phyloP scores from a whole-genome alignment of 2,329 filamentous ascomycete genomes.

The Cladosporium sp. region DNA sequence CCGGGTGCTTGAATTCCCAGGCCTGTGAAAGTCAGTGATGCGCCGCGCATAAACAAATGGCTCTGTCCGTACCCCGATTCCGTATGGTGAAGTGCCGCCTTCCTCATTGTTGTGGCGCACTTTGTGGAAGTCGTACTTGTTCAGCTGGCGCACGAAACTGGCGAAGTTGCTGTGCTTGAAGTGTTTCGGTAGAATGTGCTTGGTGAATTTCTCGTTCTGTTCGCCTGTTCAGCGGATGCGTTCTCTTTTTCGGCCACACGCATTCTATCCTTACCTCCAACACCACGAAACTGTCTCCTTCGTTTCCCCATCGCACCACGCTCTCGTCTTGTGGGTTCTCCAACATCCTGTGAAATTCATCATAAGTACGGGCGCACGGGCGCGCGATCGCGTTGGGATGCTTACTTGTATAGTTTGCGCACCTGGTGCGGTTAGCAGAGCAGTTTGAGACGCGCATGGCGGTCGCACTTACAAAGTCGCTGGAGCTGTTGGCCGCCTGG shows the following conservation, averaged over 20 bases:
- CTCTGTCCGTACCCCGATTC: conserved; percentile 62
- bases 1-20: conserved; percentile 97
- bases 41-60: not conserved
- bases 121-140: conserved; percentile 79
- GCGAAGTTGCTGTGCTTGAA: conserved; percentile 94
- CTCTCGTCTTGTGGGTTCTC: conserved; percentile 90
- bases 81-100: conserved; percentile 75
- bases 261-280: conserved; percentile 64
- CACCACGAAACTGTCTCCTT: conserved; percentile 94
- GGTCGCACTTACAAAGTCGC: conserved; percentile 77
- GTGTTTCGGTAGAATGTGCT: conserved; percentile 92
- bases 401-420: conserved; percentile 97
- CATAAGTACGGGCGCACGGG: conserved; percentile 2
- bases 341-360: conserved; percentile 66
- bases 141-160: conserved; percentile 68
- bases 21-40: conserved; percentile 51
- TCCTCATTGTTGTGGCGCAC: conserved; percentile 89
- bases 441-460: conserved; percentile 10
- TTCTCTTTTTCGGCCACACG: conserved; percentile 11
- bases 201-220: conserved; percentile 97
- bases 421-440: conserved; percentile 55
- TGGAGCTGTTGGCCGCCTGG: conserved; percentile 71
- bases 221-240: conserved; percentile 7
- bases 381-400: conserved; percentile 18
- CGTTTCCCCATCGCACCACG: conserved; percentile 92